phyloP scores from a whole-genome alignment of 352 stramenopile genomes.

The Globisporangium apiculatum region DNA sequence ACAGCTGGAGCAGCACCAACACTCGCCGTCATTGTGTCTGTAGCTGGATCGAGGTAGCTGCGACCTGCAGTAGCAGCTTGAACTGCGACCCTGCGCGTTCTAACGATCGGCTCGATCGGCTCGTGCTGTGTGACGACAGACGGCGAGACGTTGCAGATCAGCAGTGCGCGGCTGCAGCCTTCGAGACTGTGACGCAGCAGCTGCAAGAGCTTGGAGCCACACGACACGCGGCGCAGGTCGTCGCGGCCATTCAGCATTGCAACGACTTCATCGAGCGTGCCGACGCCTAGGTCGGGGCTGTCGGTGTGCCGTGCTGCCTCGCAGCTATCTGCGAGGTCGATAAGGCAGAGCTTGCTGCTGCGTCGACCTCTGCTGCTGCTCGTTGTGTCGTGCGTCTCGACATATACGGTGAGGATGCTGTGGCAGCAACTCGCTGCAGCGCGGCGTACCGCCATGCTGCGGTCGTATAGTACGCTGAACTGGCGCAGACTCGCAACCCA shows the following conservation, averaged over 20 bases:
- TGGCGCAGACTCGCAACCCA: slow-evolving; percentile 18
- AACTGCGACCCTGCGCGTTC: slow-evolving; percentile 29
- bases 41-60: not conserved
- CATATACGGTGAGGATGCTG: slow-evolving; percentile 71
- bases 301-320: no score
- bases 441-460: not conserved
- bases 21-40: not conserved
- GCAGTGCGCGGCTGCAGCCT: slow-evolving; percentile 28
- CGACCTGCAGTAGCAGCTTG: slow-evolving; percentile 17
- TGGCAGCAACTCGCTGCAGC: slow-evolving; percentile 62
- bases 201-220: slow-evolving; percentile 58
- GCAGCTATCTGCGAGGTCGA: slow-evolving; percentile 25
- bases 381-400: slow-evolving; percentile 8
- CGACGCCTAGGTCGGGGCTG: slow-evolving; percentile 12
- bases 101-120: slow-evolving; percentile 13
- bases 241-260: slow-evolving; percentile 47
- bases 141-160: slow-evolving; percentile 36
- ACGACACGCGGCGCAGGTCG: slow-evolving; percentile 52
- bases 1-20: no score
- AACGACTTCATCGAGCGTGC: slow-evolving; percentile 72
- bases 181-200: slow-evolving; percentile 55
- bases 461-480: slow-evolving; percentile 26
- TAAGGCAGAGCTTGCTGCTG: slow-evolving; percentile 30
- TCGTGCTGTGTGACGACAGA: slow-evolving; percentile 20
- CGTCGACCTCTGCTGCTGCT: slow-evolving; percentile 7